Evolutionary conservation across 2,329 filamentous ascomycete species (phyloP).

Genomic region (Beauveria sp.): DNA sequence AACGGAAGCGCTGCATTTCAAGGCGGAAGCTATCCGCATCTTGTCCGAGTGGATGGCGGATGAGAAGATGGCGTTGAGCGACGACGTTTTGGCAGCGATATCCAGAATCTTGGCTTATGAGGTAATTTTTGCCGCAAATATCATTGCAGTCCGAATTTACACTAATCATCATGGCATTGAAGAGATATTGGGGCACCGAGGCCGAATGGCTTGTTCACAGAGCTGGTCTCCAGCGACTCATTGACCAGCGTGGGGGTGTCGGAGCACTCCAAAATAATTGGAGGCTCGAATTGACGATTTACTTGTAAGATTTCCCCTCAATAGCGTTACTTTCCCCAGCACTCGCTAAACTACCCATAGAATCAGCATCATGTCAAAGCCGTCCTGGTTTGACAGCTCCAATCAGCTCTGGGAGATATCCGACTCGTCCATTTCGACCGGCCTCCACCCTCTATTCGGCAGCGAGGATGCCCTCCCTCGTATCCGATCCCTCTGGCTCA

Average conservation of each 20-base stretch:
- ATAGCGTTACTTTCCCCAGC: no score
- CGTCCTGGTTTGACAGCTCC: conserved; percentile 7
- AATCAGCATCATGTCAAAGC: neutral
- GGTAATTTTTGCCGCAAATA: neutral
- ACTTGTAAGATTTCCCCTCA: neutral
- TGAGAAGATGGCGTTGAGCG: conserved; percentile 21
- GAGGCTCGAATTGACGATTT: conserved; percentile 1
- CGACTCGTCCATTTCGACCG: neutral
- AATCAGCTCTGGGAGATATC: conserved; percentile 3
- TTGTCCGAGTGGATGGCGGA: conserved; percentile 26
- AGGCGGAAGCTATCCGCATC: conserved; percentile 27
- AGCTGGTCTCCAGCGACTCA: neutral
- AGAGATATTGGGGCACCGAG: conserved; percentile 7
- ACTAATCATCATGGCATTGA: neutral
- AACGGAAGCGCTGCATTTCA: conserved; percentile 23
- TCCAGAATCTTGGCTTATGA: neutral
- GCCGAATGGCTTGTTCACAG: conserved; percentile 5
- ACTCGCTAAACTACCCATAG: neutral
- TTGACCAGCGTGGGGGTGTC: neutral
- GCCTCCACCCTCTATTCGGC: neutral
- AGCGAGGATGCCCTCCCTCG: neutral
- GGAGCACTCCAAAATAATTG: neutral
- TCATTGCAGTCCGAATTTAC: neutral
- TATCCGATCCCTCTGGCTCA: conserved; percentile 4
- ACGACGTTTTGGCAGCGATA: conserved; percentile 17